Evolutionary conservation across 2,329 filamentous ascomycete genomes (phyloP).

Genomic region (Colletotrichum sp.): DNA sequence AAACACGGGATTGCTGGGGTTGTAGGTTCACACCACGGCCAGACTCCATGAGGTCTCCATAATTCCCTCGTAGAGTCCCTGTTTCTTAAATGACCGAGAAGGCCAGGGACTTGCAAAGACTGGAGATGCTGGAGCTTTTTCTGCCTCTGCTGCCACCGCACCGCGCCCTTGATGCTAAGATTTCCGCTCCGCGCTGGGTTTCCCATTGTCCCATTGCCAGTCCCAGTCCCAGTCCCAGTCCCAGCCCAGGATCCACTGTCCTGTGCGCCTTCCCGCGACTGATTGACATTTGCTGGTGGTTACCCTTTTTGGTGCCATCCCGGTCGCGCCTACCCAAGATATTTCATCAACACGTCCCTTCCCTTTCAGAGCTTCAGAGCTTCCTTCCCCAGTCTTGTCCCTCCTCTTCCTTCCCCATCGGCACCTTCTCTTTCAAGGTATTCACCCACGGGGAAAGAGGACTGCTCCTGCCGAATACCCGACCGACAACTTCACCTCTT

Average conservation of each 20-base stretch:
- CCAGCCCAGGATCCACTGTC: no score
- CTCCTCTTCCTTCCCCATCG: slow-evolving; percentile 3
- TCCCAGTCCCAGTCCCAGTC: no score
- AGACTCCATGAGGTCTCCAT: background rate
- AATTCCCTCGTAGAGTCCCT: slow-evolving; percentile 9
- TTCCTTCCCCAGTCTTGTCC: slow-evolving; percentile 6
- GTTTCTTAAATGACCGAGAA: slow-evolving; percentile 15
- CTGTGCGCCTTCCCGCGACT: background rate
- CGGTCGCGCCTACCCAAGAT: slow-evolving; percentile 3
- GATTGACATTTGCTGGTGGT: background rate
- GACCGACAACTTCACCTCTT: background rate
- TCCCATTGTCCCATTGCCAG: background rate
- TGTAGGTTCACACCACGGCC: background rate
- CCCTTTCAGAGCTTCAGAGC: background rate
- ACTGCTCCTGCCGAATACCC: background rate
- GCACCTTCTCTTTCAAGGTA: background rate
- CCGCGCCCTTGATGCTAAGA: background rate
- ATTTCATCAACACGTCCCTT: slow-evolving; percentile 10
- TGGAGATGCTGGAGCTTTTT: background rate
- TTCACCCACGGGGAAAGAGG: background rate
- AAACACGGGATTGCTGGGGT: background rate
- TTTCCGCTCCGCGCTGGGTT: background rate
- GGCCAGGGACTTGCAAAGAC: background rate
- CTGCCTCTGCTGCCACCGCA: background rate
- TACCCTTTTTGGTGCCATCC: background rate